Evolutionary conservation across 352 stramenopile genomes (phyloP).

Genomic region (Poterioochromonas sp.): DNA sequence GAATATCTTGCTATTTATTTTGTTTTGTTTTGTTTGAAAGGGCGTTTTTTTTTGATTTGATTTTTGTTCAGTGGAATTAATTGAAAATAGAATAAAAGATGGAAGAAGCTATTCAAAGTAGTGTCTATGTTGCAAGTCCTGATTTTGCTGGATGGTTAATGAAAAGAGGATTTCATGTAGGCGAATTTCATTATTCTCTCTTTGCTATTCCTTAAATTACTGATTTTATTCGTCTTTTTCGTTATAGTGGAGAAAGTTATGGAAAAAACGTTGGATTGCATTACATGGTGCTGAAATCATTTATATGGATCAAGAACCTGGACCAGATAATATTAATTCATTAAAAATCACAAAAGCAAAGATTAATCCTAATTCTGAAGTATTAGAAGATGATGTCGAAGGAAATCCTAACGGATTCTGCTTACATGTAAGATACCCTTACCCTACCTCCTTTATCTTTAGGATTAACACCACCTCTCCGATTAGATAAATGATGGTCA

Average conservation of each 20-base stretch:
- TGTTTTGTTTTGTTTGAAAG: no score
- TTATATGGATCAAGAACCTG: not conserved
- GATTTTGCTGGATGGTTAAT: constrained; percentile 1
- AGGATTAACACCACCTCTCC: no score
- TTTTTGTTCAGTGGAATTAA: no score
- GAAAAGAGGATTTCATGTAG: constrained; percentile 20
- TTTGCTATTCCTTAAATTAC: not conserved
- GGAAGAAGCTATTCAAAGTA: not conserved
- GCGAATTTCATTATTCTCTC: not conserved
- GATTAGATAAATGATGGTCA: constrained; percentile 20
- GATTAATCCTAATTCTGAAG: not conserved
- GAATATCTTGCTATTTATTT: no score
- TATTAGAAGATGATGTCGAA: not conserved
- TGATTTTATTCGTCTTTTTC: not conserved
- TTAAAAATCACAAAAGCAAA: not conserved
- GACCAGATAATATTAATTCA: not conserved
- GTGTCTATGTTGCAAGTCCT: not conserved
- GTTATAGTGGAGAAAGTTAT: constrained; percentile 16
- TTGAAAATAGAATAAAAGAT: constrained; percentile 5
- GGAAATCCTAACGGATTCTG: not conserved
- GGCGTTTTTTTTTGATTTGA: no score
- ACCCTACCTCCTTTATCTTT: not conserved
- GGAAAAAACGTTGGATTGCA: constrained; percentile 20
- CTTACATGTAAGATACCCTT: not conserved
- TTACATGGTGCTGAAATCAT: not conserved